Conservation (phyloP, 495 filamentous ascomycete species). For the Saxispiralis lemnorum region DNA sequence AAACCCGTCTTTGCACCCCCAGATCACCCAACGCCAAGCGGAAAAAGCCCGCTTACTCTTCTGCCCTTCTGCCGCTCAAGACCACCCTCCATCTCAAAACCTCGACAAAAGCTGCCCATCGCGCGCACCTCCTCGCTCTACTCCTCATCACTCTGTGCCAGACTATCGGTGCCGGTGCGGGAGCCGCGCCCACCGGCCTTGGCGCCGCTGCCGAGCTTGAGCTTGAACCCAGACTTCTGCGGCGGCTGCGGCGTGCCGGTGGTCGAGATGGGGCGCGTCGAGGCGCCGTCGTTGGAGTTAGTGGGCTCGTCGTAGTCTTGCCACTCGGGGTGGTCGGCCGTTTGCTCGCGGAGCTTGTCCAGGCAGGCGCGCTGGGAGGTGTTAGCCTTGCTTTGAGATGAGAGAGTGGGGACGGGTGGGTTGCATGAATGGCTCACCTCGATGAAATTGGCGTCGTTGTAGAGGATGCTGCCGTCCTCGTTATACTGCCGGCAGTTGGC, state of each 20-base stretch:
- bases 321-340: constrained; percentile 54
- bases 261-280: constrained; percentile 40
- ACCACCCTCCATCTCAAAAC: too few species aligned
- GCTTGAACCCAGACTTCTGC: constrained; percentile 15
- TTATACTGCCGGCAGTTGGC: constrained; percentile 88
- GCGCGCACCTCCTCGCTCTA: neutral
- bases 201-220: constrained; percentile 10
- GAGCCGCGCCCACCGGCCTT: constrained; percentile 3
- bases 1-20: too few species aligned
- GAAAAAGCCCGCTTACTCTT: too few species aligned
- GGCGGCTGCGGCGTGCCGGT: constrained; percentile 43
- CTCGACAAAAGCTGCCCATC: too few species aligned
- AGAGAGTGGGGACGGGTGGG: neutral
- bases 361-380: constrained; percentile 39
- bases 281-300: constrained; percentile 38
- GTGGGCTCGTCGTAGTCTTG: constrained; percentile 46
- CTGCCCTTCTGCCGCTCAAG: too few species aligned
- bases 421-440: constrained; percentile 56
- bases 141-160: constrained; percentile 8
- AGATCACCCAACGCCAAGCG: too few species aligned
- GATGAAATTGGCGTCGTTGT: constrained; percentile 80
- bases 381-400: constrained; percentile 17
- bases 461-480: constrained; percentile 80
- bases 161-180: constrained; percentile 8
- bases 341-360: constrained; percentile 48